Evolutionary conservation across 768 basidiomycete species (phyloP).

Genomic region (Dentipellis fragilis): DNA sequence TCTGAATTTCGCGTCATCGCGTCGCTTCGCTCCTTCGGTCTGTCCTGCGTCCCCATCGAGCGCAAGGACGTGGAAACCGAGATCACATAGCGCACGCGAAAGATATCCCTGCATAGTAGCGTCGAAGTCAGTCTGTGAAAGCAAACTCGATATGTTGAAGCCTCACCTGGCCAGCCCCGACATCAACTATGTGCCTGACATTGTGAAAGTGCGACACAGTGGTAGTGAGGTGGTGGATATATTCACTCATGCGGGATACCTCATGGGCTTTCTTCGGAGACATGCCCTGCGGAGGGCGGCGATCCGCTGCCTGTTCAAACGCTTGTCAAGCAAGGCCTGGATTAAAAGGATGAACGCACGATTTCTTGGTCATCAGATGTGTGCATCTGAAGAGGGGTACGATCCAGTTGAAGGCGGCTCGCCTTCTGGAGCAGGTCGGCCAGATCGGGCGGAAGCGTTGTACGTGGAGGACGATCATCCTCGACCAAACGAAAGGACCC

Average conservation of each 20-base stretch:
- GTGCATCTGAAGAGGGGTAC: neutral
- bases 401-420: neutral
- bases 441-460: neutral
- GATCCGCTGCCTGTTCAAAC: neutral
- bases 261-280: constrained; percentile 74
- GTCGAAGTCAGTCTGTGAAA: neutral
- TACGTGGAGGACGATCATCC: too few relatives aligned
- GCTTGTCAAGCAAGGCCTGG: neutral
- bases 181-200: constrained; percentile 46
- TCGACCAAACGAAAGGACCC: neutral
- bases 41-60: constrained; percentile 55
- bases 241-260: constrained; percentile 52
- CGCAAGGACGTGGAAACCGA: constrained; percentile 44
- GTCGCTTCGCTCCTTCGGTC: constrained; percentile 43
- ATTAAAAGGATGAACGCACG: neutral
- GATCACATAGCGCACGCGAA: constrained; percentile 35
- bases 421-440: neutral
- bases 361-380: neutral
- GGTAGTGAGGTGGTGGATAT: constrained; percentile 31
- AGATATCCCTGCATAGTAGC: constrained; percentile 42
- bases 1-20: constrained; percentile 21
- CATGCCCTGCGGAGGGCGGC: constrained; percentile 34
- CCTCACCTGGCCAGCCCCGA: constrained; percentile 62
- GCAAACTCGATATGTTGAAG: neutral
- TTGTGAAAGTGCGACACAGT: constrained; percentile 14